phyloP scores from a whole-genome alignment of 2,329 filamentous ascomycete species.

The Atkinsonella texensis region DNA sequence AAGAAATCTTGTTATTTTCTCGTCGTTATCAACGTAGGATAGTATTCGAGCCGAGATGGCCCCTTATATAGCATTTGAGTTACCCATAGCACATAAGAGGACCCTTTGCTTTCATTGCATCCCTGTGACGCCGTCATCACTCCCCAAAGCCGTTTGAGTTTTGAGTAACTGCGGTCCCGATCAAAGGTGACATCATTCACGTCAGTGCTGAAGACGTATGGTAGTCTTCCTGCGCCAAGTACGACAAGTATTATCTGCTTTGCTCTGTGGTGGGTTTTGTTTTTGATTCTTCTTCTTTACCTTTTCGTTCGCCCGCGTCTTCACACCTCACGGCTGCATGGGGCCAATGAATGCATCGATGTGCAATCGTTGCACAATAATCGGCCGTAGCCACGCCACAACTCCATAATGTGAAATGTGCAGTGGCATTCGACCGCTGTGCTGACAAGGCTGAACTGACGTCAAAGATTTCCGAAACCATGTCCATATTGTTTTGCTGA shows the following conservation, averaged over 20 bases:
- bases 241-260: not conserved
- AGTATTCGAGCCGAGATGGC: not conserved
- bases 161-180: not conserved
- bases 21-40: not conserved
- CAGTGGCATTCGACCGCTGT: not conserved
- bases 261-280: too few relatives aligned
- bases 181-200: not conserved
- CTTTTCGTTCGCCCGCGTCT: not conserved
- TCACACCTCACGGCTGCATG: not conserved
- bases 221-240: not conserved
- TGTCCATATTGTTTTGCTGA: not conserved
- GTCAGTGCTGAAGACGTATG: not conserved
- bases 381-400: not conserved
- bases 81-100: not conserved
- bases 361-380: not conserved
- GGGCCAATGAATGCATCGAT: not conserved
- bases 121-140: not conserved
- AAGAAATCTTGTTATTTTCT: not conserved
- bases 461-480: constrained; percentile 2
- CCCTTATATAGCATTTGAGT: not conserved
- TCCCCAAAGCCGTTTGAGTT: not conserved
- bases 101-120: too few relatives aligned
- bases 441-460: constrained; percentile 4
- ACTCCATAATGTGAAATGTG: not conserved
- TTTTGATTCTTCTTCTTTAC: not conserved